These are phyloP conservation scores for Heimioporus sp. DNA, from an alignment of 768 basidiomycete genomes.

Conservation along the genomic window DNA sequence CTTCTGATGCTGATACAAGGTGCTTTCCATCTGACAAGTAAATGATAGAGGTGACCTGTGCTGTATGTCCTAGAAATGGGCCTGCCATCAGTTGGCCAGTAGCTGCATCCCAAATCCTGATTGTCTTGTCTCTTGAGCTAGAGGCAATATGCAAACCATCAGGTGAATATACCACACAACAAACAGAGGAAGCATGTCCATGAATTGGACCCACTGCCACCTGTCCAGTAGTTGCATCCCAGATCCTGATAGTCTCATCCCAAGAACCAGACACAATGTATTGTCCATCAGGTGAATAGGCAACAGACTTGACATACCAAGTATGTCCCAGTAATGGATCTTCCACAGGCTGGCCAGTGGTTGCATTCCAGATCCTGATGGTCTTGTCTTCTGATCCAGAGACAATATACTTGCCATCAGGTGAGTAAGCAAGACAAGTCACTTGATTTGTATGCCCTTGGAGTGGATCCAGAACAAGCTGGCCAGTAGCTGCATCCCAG, in stretches of 20 bases:
- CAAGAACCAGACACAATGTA: constrained; percentile 17
- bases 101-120: constrained; percentile 19
- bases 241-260: constrained; percentile 22
- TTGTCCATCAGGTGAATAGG: constrained; percentile 29
- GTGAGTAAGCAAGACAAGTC: constrained; percentile 9
- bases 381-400: constrained; percentile 10
- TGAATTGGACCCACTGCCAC: constrained; percentile 16
- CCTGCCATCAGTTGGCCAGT: constrained; percentile 18
- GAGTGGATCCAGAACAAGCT: constrained; percentile 8
- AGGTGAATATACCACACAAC: constrained; percentile 23
- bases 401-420: constrained; percentile 13
- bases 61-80: constrained; percentile 22
- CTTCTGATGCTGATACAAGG: constrained; percentile 17
- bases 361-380: constrained; percentile 11
- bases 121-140: constrained; percentile 22
- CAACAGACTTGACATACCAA: constrained; percentile 10
- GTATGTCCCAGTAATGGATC: constrained; percentile 8
- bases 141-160: constrained; percentile 20
- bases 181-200: constrained; percentile 18
- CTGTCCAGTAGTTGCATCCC: constrained; percentile 13
- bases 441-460: no score
- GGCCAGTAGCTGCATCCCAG: constrained; percentile 14
- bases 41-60: constrained; percentile 5
- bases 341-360: constrained; percentile 6
- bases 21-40: constrained; percentile 16